Percentiles rank a stretch among this genome's conserved stretches.
These are phyloP conservation scores for Russula sp. DNA, from an alignment of 768 basidiomycete species.

Conservation along the genomic window DNA sequence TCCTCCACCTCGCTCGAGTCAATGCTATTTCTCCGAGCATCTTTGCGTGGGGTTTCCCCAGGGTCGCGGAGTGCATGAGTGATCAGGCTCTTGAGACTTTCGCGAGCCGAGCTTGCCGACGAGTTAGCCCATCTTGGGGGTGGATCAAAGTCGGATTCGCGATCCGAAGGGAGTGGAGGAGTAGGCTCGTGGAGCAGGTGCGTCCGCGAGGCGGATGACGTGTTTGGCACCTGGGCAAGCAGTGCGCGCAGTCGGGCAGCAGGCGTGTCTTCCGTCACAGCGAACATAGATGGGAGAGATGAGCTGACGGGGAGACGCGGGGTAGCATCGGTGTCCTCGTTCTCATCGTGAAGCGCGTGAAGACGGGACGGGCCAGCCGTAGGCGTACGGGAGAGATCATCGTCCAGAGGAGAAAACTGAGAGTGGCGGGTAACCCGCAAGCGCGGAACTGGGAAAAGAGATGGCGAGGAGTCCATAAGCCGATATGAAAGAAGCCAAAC, in stretches of 20 bases:
- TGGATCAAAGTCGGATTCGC: conserved; percentile 24
- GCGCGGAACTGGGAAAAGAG: conserved; percentile 11
- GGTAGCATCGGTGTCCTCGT: conserved; percentile 21
- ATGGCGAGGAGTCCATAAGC: conserved; percentile 13
- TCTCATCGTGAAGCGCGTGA: conserved; percentile 13
- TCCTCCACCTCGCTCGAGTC: conserved; percentile 25
- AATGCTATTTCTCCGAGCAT: conserved; percentile 23
- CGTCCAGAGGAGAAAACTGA: conserved; percentile 8
- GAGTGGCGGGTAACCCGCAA: conserved; percentile 17
- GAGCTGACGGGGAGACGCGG: conserved; percentile 21
- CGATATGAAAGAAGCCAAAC: conserved; percentile 7
- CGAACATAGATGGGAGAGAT: conserved; percentile 19
- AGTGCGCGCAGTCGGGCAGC: conserved; percentile 22
- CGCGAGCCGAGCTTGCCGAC: conserved; percentile 15
- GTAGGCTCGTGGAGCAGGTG: conserved; percentile 22
- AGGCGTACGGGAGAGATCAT: conserved; percentile 17
- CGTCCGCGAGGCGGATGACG: conserved; percentile 17
- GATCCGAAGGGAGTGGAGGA: conserved; percentile 21
- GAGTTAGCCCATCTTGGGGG: conserved; percentile 19
- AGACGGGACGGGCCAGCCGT: conserved; percentile 22
- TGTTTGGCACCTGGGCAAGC: conserved; percentile 18
- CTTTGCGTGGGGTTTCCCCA: conserved; percentile 14
- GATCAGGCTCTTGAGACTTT: conserved; percentile 20
- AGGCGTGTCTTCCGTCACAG: conserved; percentile 19
- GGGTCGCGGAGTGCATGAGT: conserved; percentile 19